A percentile compares a stretch with the other conserved stretches of the same genome.
Evolutionary conservation across 1,139 yeast species (phyloP).

Genomic region (Candida tropicalis): DNA sequence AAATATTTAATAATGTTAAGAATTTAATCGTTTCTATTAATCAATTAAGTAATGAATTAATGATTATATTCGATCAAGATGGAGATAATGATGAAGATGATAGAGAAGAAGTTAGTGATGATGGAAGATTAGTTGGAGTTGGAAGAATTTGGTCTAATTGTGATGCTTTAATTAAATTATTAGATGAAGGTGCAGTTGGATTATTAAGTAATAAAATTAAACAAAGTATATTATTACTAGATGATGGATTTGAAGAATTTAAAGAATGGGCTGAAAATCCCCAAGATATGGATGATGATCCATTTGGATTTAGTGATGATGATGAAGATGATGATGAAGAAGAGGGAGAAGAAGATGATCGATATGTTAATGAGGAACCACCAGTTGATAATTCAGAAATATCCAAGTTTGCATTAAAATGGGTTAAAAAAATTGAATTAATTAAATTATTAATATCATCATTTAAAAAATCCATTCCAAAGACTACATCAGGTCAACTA

Average conservation of each 20-base stretch:
- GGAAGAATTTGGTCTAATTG: constrained; percentile 70
- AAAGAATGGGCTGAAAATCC: constrained; percentile 71
- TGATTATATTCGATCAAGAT: constrained; percentile 20
- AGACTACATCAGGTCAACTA: constrained; percentile 31
- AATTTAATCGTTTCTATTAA: constrained; percentile 13
- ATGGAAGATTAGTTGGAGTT: constrained; percentile 54
- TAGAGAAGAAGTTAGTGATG: constrained; percentile 15
- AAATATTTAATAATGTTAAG: constrained; percentile 28
- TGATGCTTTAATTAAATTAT: constrained; percentile 42
- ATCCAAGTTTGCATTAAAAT: constrained; percentile 42
- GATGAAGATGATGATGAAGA: constrained; percentile 33
- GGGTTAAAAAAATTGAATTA: constrained; percentile 57
- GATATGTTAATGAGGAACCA: constrained; percentile 7
- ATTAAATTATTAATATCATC: constrained; percentile 57
- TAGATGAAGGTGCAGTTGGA: constrained; percentile 54
- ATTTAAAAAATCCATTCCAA: constrained; percentile 56
- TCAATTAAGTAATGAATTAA: constrained; percentile 26
- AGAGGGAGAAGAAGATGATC: constrained; percentile 24
- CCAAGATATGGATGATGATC: constrained; percentile 45
- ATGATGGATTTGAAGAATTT: constrained; percentile 67
- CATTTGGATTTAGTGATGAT: constrained; percentile 38
- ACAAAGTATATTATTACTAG: constrained; percentile 49
- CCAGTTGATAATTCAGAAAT: constrained; percentile 25
- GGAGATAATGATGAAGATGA: constrained; percentile 19
- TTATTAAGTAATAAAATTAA: constrained; percentile 48